Base-by-base conservation (phyloP, 139 green algal genomes). In the Tetraselmis chui region DNA sequence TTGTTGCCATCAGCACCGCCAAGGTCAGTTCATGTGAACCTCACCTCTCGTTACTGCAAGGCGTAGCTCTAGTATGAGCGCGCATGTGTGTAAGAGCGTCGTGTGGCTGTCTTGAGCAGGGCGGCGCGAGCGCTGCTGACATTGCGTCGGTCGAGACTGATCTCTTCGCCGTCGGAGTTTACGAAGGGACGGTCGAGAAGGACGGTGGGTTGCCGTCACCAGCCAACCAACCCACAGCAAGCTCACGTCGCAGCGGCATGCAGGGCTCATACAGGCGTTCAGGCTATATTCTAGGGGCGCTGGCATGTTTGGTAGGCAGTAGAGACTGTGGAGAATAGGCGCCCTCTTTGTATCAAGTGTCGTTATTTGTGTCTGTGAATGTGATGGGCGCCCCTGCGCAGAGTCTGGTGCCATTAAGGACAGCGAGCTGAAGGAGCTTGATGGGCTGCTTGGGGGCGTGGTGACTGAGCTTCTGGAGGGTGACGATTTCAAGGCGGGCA, bases 401-500 rank as follows among this genome's bases (percentile, higher is more conserved):
- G 88, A 93, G 29, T 76, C 82, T 22, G 76, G 85, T 24, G 83
- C 23, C 59, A 85, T 94, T 29, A 88, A 84, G 30, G 85, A 84
- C 29, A 85, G 87, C 0, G 75, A 85, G 23, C 87, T 96, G 2
- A 76, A 83, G 31, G 32, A 59, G 30, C 80, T 96, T 23, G 92
- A 96, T 28, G 75, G 58, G 1, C 30, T 23, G 23, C 79, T 91
- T 29, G 85, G 80, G 1, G 89, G 88, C 11, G 85, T 86, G 1
- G 27, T 97, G 45, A 76, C 81, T 1, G 91, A 94, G 31, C 82
- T 94, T 0, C 80, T 96, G 1, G 58, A 83, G 1, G 79, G 77
- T n/a, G 87, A 90, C 29, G 93, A 92, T 2, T 96, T 97, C 86
- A 93, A 92, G 79, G 93, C 88, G 27, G 94, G 93, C 82, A 31